Evolutionary conservation across 768 basidiomycete species (phyloP), one percentile per base, ranked within the genome.

Genomic region (Daedalea quercina): DNA sequence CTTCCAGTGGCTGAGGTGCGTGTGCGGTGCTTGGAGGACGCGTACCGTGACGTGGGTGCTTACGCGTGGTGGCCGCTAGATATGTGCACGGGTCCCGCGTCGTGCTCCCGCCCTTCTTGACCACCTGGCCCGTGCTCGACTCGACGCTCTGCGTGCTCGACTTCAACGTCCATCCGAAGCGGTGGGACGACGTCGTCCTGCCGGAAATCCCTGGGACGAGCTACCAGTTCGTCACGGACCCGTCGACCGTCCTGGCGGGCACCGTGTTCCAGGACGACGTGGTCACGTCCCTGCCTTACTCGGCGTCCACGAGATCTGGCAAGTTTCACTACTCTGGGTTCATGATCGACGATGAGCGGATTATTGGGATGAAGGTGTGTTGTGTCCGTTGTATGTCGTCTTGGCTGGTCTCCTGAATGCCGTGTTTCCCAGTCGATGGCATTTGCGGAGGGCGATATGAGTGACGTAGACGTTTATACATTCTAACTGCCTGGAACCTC

Each of bases 71-170:
- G 22, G 26, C 31, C 17, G 8, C 8, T 41, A 73, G 73, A 48
- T 72, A 75, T n/a, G 70, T 74, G 1, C 72, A 76, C n/a, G 75
- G 73, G 3, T 58, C 66, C 31, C 68, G 74, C 11, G 65, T 74
- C 22, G 68, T 70, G 8, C 57, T 71, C 26, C 60, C 63, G 1
- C 48, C 31, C 43, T 54, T 9, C 43, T 58, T 3, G 52, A 44
- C 33, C 59, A 47, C 1, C 19, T 46, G 46, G 45, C 54, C 40
- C 19, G 43, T 1, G 50, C 65, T 0, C 57, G 55, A 33, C 62
- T 67, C 11, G 59, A 71, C 34, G 65, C 56, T 53, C 9, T 49
- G 50, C 17, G 51, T 62, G 23, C n/a, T 71, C 7, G 69, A 74
- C 12, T 75, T 70, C 53, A 66, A 61, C 31, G 61, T 66, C 1